phyloP scores from a whole-genome alignment of 352 stramenopile genomes.

The Phytophthora pistaciae region DNA sequence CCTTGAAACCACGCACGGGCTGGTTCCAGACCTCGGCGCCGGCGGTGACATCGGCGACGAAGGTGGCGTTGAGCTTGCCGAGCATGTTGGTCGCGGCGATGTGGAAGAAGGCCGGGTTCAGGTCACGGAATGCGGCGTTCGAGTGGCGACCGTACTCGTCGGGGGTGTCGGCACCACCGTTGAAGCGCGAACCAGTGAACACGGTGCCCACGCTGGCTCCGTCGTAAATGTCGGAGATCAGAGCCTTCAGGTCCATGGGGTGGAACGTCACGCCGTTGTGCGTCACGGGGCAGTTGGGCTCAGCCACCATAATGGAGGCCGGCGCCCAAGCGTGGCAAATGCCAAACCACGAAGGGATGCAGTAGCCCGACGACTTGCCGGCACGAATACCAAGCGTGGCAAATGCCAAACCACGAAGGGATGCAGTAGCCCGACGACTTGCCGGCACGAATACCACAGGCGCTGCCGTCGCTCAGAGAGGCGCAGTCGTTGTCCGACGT shows the following conservation, averaged over 20 bases:
- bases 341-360: slow-evolving; percentile 42
- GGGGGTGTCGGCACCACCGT: slow-evolving; percentile 16
- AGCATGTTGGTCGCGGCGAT: slow-evolving; percentile 56
- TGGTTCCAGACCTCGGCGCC: slow-evolving; percentile 68
- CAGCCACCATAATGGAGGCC: slow-evolving; percentile 34
- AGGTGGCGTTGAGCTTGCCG: slow-evolving; percentile 43
- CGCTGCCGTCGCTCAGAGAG: slow-evolving; percentile 15
- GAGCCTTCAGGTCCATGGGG: slow-evolving; percentile 17
- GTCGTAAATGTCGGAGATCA: slow-evolving; percentile 41
- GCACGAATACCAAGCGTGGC: slow-evolving; percentile 31
- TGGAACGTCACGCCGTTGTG: slow-evolving; percentile 48
- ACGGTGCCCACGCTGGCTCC: slow-evolving; percentile 34
- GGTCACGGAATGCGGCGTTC: slow-evolving; percentile 46
- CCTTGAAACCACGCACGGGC: slow-evolving; percentile 56
- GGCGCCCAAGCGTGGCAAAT: slow-evolving; percentile 47
- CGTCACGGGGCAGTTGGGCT: slow-evolving; percentile 40
- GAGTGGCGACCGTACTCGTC: slow-evolving; percentile 58
- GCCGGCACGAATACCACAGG: slow-evolving; percentile 7
- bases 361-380: slow-evolving; percentile 31
- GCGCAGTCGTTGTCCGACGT: slow-evolving; percentile 31
- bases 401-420: too few relatives aligned
- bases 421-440: too few relatives aligned
- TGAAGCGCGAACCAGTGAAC: slow-evolving; percentile 52
- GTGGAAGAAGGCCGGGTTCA: slow-evolving; percentile 59
- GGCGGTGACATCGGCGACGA: slow-evolving; percentile 51